Base-by-base conservation (phyloP, 2,329 filamentous ascomycete species). In the Metarhizium guizhouense region DNA sequence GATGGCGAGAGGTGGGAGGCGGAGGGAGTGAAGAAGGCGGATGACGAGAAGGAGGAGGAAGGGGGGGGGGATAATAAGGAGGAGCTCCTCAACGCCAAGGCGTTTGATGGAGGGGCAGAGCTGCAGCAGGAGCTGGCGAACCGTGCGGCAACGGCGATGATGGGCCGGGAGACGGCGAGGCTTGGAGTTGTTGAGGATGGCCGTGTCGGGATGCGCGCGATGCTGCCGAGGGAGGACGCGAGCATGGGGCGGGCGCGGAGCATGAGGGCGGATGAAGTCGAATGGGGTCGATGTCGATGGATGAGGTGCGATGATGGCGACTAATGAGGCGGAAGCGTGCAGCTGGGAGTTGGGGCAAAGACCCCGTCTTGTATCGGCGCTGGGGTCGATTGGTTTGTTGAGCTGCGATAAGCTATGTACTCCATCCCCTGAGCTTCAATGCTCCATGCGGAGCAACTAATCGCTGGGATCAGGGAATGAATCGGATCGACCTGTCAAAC, bases 101-200 rank as follows among this genome's bases (percentile, higher is more conserved):
- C 13, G 30, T 14, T 36, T n/a, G n/a, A 34, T 18, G 55, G 45
- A 4, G 51, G 55, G 32, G 51, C 25, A 13, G 45, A n/a, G 38
- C 51, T 7, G 53, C 53, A 56, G 52, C 56, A 56, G 48, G 48
- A 51, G 52, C 51, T 56, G 38, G 43, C 50, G 48, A 48, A 47
- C 30, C 45, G 57, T 43, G 47, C 40, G 18, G 42, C n/a, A 45
- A 11, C 5, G 18, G 11, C n/a, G 16, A 20, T 10, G 18, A 18
- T 6, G n/a, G n/a, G 40, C 40, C 40, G n/a, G 6, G 40, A 42
- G 10, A 42, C n/a, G 40, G 40, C 14, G 40, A 8, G 10, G 13
- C 5, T 3, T n/a, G 29, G n/a, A 7, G 38, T 40, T 40, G 38
- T 40, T 16, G 38, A 40, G 5, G 36, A 30, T 6, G 40, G 16